Conservation (phyloP, 257 asterid species). For the Ajuga chamaepitys region DNA sequence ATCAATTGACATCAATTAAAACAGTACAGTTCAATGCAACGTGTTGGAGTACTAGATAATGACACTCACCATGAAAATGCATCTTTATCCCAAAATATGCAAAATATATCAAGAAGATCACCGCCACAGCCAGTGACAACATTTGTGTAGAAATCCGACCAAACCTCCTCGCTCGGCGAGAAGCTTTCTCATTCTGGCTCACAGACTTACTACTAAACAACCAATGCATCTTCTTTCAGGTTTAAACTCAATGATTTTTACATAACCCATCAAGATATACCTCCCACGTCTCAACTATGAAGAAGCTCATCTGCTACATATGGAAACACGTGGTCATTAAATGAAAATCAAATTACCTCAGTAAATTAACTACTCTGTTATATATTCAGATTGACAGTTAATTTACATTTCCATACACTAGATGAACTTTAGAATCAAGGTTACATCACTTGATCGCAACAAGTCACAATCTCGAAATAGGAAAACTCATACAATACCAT, state of each 20-base stretch:
- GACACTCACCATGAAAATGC: slow-evolving; percentile 63
- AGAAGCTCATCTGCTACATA: slow-evolving; percentile 43
- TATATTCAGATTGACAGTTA: slow-evolving; percentile 19
- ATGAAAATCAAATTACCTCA: background rate
- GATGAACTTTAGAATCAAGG: slow-evolving; percentile 7
- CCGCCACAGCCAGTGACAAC: slow-evolving; percentile 41
- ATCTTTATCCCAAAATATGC: slow-evolving; percentile 54
- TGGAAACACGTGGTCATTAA: background rate
- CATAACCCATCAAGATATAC: slow-evolving; percentile 42
- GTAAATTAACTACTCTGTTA: background rate
- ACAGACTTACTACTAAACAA: slow-evolving; percentile 30
- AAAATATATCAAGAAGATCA: slow-evolving; percentile 46
- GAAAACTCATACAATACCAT: background rate
- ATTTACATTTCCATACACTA: background rate
- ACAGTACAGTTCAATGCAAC: background rate
- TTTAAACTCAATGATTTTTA: slow-evolving; percentile 31
- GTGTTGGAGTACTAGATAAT: background rate
- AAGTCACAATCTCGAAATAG: background rate
- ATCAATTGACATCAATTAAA: background rate
- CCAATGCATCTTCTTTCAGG: slow-evolving; percentile 42
- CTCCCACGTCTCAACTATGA: slow-evolving; percentile 20
- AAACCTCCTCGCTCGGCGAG: slow-evolving; percentile 51
- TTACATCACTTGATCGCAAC: background rate
- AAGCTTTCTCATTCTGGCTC: slow-evolving; percentile 33
- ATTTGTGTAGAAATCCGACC: slow-evolving; percentile 41